Conservation (phyloP, 148 eudicot genomes). For the Dysphania ambrosioides region DNA sequence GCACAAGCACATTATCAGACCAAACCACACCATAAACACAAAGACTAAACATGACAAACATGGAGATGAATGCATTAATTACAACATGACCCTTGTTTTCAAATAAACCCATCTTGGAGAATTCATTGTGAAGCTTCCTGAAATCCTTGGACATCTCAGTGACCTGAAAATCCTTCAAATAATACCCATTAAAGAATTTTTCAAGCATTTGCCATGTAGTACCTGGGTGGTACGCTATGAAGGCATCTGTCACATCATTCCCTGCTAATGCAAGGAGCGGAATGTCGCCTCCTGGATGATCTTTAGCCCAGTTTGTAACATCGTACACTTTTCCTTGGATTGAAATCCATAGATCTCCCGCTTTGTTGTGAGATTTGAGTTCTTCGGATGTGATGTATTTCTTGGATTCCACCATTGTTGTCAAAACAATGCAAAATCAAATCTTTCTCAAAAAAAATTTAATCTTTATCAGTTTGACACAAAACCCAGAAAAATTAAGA, state of each 20-base stretch:
- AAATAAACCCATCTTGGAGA: constrained; percentile 62
- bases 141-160: constrained; percentile 78
- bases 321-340: constrained; percentile 85
- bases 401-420: constrained; percentile 37
- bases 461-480: background rate
- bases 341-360: constrained; percentile 82
- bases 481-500: background rate
- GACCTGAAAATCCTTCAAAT: constrained; percentile 51
- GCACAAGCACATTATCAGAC: constrained; percentile 35
- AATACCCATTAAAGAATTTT: constrained; percentile 56
- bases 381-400: constrained; percentile 69
- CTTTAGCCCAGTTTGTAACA: constrained; percentile 70
- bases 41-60: constrained; percentile 34
- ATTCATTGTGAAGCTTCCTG: constrained; percentile 50
- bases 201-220: constrained; percentile 74
- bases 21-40: constrained; percentile 54
- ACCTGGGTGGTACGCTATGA: constrained; percentile 87
- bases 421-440: background rate
- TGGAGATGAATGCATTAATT: constrained; percentile 32
- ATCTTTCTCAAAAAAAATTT: constrained; percentile 13
- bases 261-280: constrained; percentile 61
- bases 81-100: constrained; percentile 74
- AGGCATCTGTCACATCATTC: constrained; percentile 90
- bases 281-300: constrained; percentile 77
- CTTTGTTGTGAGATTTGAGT: constrained; percentile 56